Percentiles rank a stretch among this genome's conserved stretches.
Evolutionary conservation across 352 stramenopile genomes (phyloP).

Genomic region (Pythium aristosporum): DNA sequence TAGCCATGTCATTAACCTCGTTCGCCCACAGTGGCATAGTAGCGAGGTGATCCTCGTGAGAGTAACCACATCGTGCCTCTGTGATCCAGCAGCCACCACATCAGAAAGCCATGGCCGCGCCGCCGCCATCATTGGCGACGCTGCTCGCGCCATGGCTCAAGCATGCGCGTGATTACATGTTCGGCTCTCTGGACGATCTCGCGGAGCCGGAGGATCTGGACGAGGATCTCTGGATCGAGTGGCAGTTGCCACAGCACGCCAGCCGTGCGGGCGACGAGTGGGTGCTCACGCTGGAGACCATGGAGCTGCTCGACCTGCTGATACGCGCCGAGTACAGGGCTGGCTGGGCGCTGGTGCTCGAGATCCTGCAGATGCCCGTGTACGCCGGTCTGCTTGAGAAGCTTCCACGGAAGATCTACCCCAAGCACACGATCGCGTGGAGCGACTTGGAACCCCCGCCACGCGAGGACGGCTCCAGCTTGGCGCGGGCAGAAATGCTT

Average conservation of each 20-base stretch:
- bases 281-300: neutral
- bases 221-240: constrained; percentile 9
- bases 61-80: too few relatives aligned
- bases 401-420: constrained; percentile 1
- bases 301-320: constrained; percentile 11
- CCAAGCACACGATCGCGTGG: constrained; percentile 7
- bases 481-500: neutral
- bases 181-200: constrained; percentile 1
- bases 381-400: constrained; percentile 3
- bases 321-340: neutral
- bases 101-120: too few relatives aligned
- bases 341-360: neutral
- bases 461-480: neutral
- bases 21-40: too few relatives aligned
- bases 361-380: neutral
- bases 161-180: neutral
- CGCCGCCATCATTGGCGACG: neutral
- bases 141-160: constrained; percentile 4
- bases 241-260: neutral
- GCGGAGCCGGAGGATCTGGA: neutral
- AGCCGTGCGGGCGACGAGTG: neutral
- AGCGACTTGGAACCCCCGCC: neutral
- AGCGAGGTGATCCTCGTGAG: too few relatives aligned
- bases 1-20: too few relatives aligned
- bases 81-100: too few relatives aligned